Evolutionary conservation across 2,329 filamentous ascomycete genomes (phyloP).

Genomic region (Seiridium unicorne): DNA sequence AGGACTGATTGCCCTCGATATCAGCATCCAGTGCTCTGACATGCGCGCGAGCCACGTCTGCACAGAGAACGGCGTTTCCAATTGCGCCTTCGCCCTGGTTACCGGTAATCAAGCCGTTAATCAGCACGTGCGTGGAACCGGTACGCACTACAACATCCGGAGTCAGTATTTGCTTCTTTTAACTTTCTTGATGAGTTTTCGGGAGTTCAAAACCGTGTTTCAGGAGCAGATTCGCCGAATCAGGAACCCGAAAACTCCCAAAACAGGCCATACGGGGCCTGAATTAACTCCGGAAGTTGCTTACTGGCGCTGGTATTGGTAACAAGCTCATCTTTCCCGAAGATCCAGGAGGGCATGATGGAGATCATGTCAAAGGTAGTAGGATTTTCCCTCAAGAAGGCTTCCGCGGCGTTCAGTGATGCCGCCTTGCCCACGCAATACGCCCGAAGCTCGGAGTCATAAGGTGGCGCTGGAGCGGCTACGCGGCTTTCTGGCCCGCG

Average conservation of each 20-base stretch:
- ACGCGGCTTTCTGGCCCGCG: conserved; percentile 8
- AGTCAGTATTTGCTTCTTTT: no score
- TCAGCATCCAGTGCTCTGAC: not conserved
- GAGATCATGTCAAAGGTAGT: conserved; percentile 8
- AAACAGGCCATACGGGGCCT: no score
- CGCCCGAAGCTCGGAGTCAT: conserved; percentile 9
- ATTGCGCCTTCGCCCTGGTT: not conserved
- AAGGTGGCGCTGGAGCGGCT: conserved; percentile 3
- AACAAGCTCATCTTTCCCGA: conserved; percentile 11
- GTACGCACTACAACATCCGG: not conserved
- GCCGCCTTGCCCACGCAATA: conserved; percentile 14
- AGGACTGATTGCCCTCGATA: conserved; percentile 8
- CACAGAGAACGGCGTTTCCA: conserved; percentile 9
- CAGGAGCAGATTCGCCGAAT: no score
- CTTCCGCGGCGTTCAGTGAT: conserved; percentile 7
- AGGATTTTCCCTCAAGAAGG: not conserved
- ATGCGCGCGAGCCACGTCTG: conserved; percentile 10
- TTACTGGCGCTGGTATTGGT: not conserved
- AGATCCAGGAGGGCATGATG: conserved; percentile 11
- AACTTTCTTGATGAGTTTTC: no score
- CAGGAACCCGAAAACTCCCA: no score
- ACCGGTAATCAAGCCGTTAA: conserved; percentile 3
- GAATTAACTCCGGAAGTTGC: no score
- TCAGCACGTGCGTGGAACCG: conserved; percentile 2
- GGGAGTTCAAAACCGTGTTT: no score